These are phyloP conservation scores for Wickerhamiella galacta DNA, from an alignment of 805 yeast genomes.

Conservation along the genomic window DNA sequence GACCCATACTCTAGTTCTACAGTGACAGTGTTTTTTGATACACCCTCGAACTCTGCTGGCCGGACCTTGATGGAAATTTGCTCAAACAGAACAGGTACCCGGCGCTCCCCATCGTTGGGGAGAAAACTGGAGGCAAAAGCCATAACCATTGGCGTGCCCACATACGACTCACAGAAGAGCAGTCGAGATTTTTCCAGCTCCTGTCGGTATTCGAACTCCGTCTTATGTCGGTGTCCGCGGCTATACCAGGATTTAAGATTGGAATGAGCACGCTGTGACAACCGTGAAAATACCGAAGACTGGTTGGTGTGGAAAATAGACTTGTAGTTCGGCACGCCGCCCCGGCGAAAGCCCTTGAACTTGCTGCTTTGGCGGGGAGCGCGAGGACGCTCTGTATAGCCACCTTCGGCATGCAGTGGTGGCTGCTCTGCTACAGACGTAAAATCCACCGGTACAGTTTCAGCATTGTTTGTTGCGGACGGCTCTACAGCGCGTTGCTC, in stretches of 20 bases:
- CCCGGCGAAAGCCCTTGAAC: no score
- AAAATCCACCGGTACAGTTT: no score
- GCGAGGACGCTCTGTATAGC: no score
- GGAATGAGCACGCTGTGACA: conserved; percentile 12
- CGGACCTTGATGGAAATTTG: conserved; percentile 51
- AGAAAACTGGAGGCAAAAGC: conserved; percentile 54
- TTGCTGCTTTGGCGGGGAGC: no score
- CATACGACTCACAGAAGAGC: conserved; percentile 32
- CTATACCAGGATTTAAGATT: conserved; percentile 11
- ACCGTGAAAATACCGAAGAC: conserved; percentile 3
- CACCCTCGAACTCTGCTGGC: conserved; percentile 11
- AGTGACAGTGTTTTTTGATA: conserved; percentile 32
- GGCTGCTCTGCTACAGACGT: no score
- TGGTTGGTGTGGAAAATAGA: no score
- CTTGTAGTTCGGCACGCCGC: no score
- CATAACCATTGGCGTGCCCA: conserved; percentile 53
- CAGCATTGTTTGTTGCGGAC: no score
- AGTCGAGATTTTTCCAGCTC: conserved; percentile 12
- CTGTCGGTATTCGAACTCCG: conserved; percentile 11
- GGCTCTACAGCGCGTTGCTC: no score
- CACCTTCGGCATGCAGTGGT: no score
- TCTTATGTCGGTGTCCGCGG: conserved; percentile 7
- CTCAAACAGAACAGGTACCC: conserved; percentile 70
- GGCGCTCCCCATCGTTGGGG: conserved; percentile 41
- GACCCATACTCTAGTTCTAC: conserved; percentile 84